Conservation (phyloP, 805 yeast genomes). For the Lipomyces sp. region DNA sequence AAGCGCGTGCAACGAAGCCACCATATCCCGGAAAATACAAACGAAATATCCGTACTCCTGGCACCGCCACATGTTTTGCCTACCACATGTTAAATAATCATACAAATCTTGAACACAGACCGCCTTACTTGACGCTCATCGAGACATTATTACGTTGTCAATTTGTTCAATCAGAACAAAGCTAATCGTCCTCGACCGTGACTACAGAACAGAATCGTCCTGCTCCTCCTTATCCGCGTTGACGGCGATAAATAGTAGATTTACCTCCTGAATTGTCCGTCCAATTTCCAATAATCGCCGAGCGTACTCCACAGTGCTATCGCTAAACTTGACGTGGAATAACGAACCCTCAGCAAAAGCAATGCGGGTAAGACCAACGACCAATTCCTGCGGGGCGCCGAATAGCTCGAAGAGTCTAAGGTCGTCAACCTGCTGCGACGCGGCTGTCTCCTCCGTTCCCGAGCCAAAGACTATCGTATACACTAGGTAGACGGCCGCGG, state of each 20-base stretch:
- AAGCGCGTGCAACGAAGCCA: no score
- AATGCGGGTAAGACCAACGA: conserved; percentile 33
- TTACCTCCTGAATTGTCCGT: conserved; percentile 75
- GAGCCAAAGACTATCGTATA: conserved; percentile 11
- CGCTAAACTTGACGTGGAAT: conserved; percentile 43
- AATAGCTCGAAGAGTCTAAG: conserved; percentile 6
- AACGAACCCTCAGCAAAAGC: conserved; percentile 30
- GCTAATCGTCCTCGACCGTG: no score
- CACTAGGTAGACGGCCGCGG: not conserved
- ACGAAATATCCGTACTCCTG: no score
- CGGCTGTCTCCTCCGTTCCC: conserved; percentile 19
- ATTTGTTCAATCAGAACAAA: no score
- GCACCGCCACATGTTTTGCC: no score
- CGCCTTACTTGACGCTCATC: no score
- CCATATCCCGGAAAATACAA: no score
- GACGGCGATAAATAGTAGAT: conserved; percentile 66
- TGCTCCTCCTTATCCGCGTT: conserved; percentile 33
- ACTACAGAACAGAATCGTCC: no score
- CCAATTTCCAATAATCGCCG: conserved; percentile 65
- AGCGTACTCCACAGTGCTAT: conserved; percentile 63
- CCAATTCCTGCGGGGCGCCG: conserved; percentile 27
- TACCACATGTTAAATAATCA: no score
- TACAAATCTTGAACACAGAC: no score
- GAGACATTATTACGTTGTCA: no score
- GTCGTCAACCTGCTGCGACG: conserved; percentile 1